phyloP scores from a whole-genome alignment of 805 yeast species.

The Osmozyma mogii region DNA sequence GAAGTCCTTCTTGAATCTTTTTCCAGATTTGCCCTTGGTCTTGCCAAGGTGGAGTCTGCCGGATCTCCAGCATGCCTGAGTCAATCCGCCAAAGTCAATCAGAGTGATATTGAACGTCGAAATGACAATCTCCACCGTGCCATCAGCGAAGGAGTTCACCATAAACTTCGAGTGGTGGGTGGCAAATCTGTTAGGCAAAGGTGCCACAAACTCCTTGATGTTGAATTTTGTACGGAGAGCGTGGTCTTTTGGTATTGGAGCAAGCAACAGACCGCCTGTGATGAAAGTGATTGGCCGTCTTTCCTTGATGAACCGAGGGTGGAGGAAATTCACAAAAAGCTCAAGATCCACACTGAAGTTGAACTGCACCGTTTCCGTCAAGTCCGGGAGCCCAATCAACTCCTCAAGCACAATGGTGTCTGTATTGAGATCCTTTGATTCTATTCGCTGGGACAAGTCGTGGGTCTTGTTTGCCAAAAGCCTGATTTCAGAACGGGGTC shows the following conservation, averaged over 20 bases:
- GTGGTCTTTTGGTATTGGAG: slow-evolving; percentile 1
- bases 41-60: slow-evolving; percentile 27
- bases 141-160: slow-evolving; percentile 45
- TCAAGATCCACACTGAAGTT: slow-evolving; percentile 41
- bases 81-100: slow-evolving; percentile 47
- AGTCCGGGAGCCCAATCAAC: slow-evolving; percentile 24
- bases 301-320: slow-evolving; percentile 14
- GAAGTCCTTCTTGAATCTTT: slow-evolving; percentile 39
- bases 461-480: too few relatives aligned
- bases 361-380: slow-evolving; percentile 37
- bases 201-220: slow-evolving; percentile 25
- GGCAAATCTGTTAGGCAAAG: slow-evolving; percentile 26
- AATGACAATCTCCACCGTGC: slow-evolving; percentile 42
- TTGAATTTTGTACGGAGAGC: slow-evolving; percentile 15
- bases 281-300: slow-evolving; percentile 21
- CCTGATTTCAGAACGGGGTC: too few relatives aligned
- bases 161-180: slow-evolving; percentile 64
- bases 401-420: slow-evolving; percentile 21
- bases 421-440: slow-evolving; percentile 13
- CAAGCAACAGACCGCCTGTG: slow-evolving; percentile 17
- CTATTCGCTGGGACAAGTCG: too few relatives aligned
- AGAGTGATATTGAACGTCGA: slow-evolving; percentile 54
- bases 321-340: slow-evolving; percentile 26
- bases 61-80: slow-evolving; percentile 62
- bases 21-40: slow-evolving; percentile 3